Conservation (phyloP, 768 basidiomycete species). For the Psilocybe cyanescens region DNA sequence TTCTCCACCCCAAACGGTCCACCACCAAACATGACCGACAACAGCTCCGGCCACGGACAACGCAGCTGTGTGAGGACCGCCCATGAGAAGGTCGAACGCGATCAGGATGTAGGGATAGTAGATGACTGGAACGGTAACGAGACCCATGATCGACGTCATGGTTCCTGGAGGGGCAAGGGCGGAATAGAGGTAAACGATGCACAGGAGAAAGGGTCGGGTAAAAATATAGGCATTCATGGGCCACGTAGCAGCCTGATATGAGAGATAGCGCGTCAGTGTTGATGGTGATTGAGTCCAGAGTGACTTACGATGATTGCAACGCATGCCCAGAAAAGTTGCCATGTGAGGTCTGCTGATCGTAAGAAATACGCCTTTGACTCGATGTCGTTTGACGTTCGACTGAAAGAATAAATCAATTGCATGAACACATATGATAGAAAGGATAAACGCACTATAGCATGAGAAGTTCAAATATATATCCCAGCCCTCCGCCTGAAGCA, state of each 20-base stretch:
- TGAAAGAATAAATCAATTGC: slow-evolving; percentile 27
- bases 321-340: slow-evolving; percentile 65
- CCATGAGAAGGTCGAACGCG: slow-evolving; percentile 69
- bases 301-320: slow-evolving; percentile 62
- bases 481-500: slow-evolving; percentile 49
- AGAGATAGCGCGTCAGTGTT: neutral
- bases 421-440: neutral
- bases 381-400: slow-evolving; percentile 66
- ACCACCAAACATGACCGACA: slow-evolving; percentile 85
- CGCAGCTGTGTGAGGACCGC: slow-evolving; percentile 59
- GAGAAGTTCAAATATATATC: slow-evolving; percentile 57
- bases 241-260: slow-evolving; percentile 51
- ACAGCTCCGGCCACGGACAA: slow-evolving; percentile 68
- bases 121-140: slow-evolving; percentile 70
- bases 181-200: slow-evolving; percentile 71
- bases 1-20: slow-evolving; percentile 60
- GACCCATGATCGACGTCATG: slow-evolving; percentile 78
- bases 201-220: slow-evolving; percentile 66
- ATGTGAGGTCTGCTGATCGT: slow-evolving; percentile 77
- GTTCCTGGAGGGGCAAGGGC: slow-evolving; percentile 66
- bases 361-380: slow-evolving; percentile 62
- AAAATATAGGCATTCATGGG: slow-evolving; percentile 63
- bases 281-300: neutral
- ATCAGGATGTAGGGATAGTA: slow-evolving; percentile 81
- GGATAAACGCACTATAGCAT: slow-evolving; percentile 67